These are phyloP conservation scores for Torulaspora quercuum DNA, from an alignment of 805 yeast species.

Conservation along the genomic window DNA sequence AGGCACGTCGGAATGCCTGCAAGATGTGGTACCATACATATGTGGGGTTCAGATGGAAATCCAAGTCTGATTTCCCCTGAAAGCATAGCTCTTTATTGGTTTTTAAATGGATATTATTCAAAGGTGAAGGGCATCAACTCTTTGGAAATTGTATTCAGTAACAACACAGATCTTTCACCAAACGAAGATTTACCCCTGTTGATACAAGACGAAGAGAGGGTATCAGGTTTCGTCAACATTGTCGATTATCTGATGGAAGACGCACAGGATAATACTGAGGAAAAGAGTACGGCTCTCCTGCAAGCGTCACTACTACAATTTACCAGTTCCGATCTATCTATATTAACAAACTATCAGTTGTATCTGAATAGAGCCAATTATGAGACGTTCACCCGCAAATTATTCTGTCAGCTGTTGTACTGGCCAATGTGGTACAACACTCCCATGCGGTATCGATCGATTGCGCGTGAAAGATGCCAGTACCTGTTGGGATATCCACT, in stretches of 20 bases:
- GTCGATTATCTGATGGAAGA: slow-evolving; percentile 30
- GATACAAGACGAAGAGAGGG: slow-evolving; percentile 21
- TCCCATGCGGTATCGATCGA: slow-evolving; percentile 38
- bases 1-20: slow-evolving; percentile 2
- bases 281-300: slow-evolving; percentile 37
- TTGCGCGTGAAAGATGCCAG: slow-evolving; percentile 21
- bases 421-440: slow-evolving; percentile 75
- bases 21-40: slow-evolving; percentile 17
- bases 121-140: slow-evolving; percentile 12
- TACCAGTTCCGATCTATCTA: slow-evolving; percentile 41
- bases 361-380: slow-evolving; percentile 57
- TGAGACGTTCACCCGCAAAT: slow-evolving; percentile 54
- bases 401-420: slow-evolving; percentile 52
- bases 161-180: slow-evolving; percentile 53
- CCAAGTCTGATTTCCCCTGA: slow-evolving; percentile 32
- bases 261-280: slow-evolving; percentile 12
- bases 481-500: slow-evolving; percentile 20
- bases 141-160: slow-evolving; percentile 49
- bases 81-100: slow-evolving; percentile 33
- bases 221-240: slow-evolving; percentile 46
- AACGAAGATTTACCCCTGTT: slow-evolving; percentile 51
- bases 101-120: slow-evolving; percentile 14
- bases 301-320: slow-evolving; percentile 46
- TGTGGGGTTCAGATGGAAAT: slow-evolving; percentile 30
- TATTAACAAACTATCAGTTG: slow-evolving; percentile 54